These are phyloP conservation scores for Casuarina equisetifolia DNA, from an alignment of 306 rosid species.

Conservation along the genomic window DNA sequence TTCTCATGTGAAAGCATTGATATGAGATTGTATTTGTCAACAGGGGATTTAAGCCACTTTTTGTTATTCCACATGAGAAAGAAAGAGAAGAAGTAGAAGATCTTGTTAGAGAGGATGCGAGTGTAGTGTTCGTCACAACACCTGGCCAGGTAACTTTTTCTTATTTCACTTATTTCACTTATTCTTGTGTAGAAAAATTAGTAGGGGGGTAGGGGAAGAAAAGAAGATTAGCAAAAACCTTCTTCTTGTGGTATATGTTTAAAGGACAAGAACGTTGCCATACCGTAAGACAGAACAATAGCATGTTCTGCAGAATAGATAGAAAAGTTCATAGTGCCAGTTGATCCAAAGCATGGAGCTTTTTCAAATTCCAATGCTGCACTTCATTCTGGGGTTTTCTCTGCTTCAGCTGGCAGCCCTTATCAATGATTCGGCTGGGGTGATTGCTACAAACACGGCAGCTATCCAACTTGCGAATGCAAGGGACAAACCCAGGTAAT, in stretches of 20 bases:
- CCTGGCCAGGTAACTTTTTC: constrained; percentile 78
- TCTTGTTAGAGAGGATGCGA: constrained; percentile 52
- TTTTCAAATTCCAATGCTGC: constrained; percentile 10
- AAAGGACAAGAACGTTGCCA: not conserved
- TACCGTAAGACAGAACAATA: not conserved
- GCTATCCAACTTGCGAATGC: constrained; percentile 81
- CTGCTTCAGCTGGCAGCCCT: constrained; percentile 71
- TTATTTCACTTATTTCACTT: not conserved
- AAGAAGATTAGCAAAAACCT: not conserved
- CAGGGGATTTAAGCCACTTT: constrained; percentile 77
- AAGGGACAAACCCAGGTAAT: constrained; percentile 65
- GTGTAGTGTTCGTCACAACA: constrained; percentile 80
- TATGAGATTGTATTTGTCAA: constrained; percentile 6
- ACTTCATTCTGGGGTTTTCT: constrained; percentile 22
- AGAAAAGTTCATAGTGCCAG: not conserved
- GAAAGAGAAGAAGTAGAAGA: constrained; percentile 85
- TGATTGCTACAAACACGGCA: constrained; percentile 81
- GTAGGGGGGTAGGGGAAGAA: not conserved
- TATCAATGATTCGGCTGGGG: constrained; percentile 75
- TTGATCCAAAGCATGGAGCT: not conserved
- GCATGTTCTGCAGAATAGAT: not conserved
- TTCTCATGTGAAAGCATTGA: constrained; percentile 2
- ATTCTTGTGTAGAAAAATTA: not conserved
- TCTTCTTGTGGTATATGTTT: not conserved
- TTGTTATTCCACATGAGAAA: constrained; percentile 91